Base-by-base conservation (phyloP, 1,139 yeast genomes). In the Candida sp. region DNA sequence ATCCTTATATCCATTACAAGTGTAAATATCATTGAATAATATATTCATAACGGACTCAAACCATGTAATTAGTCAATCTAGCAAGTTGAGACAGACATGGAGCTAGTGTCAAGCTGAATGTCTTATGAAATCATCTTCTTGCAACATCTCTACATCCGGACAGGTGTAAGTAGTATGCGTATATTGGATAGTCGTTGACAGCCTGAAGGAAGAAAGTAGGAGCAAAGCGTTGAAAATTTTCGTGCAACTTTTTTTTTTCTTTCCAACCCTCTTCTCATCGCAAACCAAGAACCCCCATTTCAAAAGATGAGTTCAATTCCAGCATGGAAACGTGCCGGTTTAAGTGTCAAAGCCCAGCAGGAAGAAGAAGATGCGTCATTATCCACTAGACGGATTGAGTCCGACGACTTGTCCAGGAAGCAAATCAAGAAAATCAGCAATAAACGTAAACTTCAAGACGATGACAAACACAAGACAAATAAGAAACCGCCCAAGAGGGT, bases 301-400 rank as follows among this genome's bases (percentile, higher is more conserved):
- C 32, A 27, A 5, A 28, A 5, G 12, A 56, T 55, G 59, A 50
- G 55, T 45, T 52, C 59, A 25, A 62, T 88, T 37, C 98, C 98
- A 41, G 98, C 98, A 1, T 92, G 98, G 98, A 91, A 92, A 67
- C 80, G 86, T 63, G 80, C 90, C 30, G 97, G 96, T 37, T 80
- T 91, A 38, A 81, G 83, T 60, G 86, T 86, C 49, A 73, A 80
- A 56, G 69, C 77, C 37, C 70, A 68, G 4, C 54, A 70, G 25
- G 68, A 67, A 12, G 69, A 70, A 22, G 83, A 79, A 53, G 79
- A 79, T 1, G 64, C 78, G 12, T 70, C 75, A 0, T 56, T 75
- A 3, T 66, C 74, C 1, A 65, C 76, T 5, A 80, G 75, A 53
- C 52, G 58, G 51, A 60, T 76, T 28, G 86, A 84, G 25, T 70